A percentile compares a stretch with the other conserved stretches of the same genome.
These are phyloP conservation scores for Oryza rufipogon DNA, from an alignment of 176 grass and related monocot genomes.

Conservation along the genomic window DNA sequence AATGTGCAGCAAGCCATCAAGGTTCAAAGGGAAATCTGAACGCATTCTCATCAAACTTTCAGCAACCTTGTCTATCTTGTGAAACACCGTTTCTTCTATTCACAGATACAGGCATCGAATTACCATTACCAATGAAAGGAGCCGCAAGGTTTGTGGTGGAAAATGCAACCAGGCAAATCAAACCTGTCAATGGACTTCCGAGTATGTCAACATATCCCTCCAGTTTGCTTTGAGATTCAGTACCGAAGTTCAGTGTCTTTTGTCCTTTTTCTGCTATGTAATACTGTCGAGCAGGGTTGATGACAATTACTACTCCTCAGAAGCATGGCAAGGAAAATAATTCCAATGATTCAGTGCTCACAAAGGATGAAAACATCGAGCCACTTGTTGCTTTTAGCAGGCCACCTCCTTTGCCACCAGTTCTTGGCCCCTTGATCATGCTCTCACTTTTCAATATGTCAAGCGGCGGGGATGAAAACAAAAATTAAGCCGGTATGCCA, in stretches of 20 bases:
- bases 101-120: slow-evolving; percentile 14
- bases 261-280: background rate
- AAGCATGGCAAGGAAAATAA: slow-evolving; percentile 43
- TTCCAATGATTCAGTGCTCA: background rate
- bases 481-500: slow-evolving; percentile 43
- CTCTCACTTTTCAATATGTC: slow-evolving; percentile 61
- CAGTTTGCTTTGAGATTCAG: background rate
- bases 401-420: slow-evolving; percentile 66
- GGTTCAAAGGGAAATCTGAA: background rate
- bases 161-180: slow-evolving; percentile 50
- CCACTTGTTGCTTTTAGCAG: slow-evolving; percentile 61
- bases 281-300: slow-evolving; percentile 45
- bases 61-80: background rate
- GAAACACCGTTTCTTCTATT: background rate
- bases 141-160: slow-evolving; percentile 39
- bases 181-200: slow-evolving; percentile 28
- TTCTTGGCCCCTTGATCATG: slow-evolving; percentile 56
- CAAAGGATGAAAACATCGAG: slow-evolving; percentile 48
- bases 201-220: slow-evolving; percentile 40
- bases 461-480: slow-evolving; percentile 51
- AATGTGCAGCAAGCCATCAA: background rate
- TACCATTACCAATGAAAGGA: slow-evolving; percentile 28
- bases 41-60: background rate
- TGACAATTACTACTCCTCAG: slow-evolving; percentile 53
- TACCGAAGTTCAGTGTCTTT: background rate